Evolutionary conservation across 164 flowering plant genomes (phyloP), one percentile per base, ranked within the genome.

Genomic region (Magnolia kwangsiensis): DNA sequence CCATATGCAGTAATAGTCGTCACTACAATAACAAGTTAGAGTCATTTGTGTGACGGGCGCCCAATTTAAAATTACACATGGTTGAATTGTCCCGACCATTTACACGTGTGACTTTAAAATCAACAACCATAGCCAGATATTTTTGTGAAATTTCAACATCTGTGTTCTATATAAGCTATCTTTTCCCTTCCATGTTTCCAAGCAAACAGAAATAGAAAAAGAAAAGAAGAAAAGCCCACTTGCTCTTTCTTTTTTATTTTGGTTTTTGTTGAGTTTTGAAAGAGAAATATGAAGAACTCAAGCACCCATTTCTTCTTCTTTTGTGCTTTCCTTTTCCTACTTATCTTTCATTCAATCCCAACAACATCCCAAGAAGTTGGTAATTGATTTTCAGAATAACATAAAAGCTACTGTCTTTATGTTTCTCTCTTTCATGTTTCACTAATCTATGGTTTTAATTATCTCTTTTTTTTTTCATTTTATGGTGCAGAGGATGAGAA

Each of bases 401-500:
- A 14, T 50, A 0, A 63, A 63, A 63, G 74, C 76, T 1, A 74
- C 18, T 7, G 13, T 10, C 18, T 55, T 55, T 13, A 55, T 10
- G 18, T 8, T 55, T 55, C 13, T 55, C 18, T 55, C 18, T 7
- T 55, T 55, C 18, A 55, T 55, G 13, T 7, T 10, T 2, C 11
- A 55, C 18, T 55, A 55, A 10, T 55, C 3, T 10, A 11, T 55
- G 61, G 3, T 10, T 55, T 8, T 20, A 20, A 8, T 20, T 16
- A 24, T 24, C 1, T 23, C 8, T 65, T 65, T 11, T 23, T 11
- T 23, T 65, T 24, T 65, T 23, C 3, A 21, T 65, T 65, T 65
- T 65, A 76, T 78, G 51, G 6, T 81, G 83, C 82, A 89, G 93
- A 89, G 72, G 81, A 90, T 76, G 90, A 90, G 67, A 78, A 66